phyloP scores from a whole-genome alignment of 331 rosid genomes.

The Acacia concinna region DNA sequence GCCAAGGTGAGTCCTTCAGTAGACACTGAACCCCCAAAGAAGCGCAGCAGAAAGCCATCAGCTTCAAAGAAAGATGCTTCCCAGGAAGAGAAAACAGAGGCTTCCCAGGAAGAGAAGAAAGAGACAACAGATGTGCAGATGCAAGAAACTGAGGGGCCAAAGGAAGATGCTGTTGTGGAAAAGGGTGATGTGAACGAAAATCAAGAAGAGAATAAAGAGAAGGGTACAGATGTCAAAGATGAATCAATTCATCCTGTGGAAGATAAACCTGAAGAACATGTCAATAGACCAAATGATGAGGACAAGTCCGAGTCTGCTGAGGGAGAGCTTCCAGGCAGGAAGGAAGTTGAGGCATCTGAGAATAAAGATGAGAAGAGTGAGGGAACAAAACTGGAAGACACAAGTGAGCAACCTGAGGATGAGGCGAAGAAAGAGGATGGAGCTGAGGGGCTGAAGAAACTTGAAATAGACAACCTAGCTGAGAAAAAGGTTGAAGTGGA shows the following conservation, averaged over 20 bases:
- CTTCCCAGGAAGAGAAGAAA: slow-evolving; percentile 46
- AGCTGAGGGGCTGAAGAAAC: slow-evolving; percentile 40
- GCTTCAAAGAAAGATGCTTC: slow-evolving; percentile 56
- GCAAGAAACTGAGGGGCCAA: slow-evolving; percentile 55
- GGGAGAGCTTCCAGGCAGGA: slow-evolving; percentile 39
- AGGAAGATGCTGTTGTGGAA: slow-evolving; percentile 47
- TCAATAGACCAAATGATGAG: slow-evolving; percentile 44
- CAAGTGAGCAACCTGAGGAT: slow-evolving; percentile 44
- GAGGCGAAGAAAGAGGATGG: slow-evolving; percentile 51
- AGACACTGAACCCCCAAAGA: slow-evolving; percentile 68
- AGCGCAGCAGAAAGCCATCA: slow-evolving; percentile 60
- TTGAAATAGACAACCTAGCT: slow-evolving; percentile 31
- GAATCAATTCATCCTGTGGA: slow-evolving; percentile 38
- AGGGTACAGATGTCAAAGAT: slow-evolving; percentile 44
- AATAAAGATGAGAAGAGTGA: slow-evolving; percentile 38
- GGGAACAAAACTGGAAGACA: slow-evolving; percentile 32
- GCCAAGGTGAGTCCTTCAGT: slow-evolving; percentile 54
- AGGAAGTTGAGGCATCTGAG: slow-evolving; percentile 49
- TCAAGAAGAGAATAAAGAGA: slow-evolving; percentile 41
- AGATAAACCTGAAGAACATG: slow-evolving; percentile 37
- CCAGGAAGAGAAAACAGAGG: slow-evolving; percentile 45
- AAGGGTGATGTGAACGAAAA: slow-evolving; percentile 53
- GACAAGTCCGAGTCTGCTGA: slow-evolving; percentile 45
- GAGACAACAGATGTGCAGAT: slow-evolving; percentile 46
- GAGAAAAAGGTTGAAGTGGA: slow-evolving; percentile 46